Percentiles rank a stretch among this genome's conserved stretches.
These are phyloP conservation scores for Benincasa hispida DNA, from an alignment of 306 rosid species.

Conservation along the genomic window DNA sequence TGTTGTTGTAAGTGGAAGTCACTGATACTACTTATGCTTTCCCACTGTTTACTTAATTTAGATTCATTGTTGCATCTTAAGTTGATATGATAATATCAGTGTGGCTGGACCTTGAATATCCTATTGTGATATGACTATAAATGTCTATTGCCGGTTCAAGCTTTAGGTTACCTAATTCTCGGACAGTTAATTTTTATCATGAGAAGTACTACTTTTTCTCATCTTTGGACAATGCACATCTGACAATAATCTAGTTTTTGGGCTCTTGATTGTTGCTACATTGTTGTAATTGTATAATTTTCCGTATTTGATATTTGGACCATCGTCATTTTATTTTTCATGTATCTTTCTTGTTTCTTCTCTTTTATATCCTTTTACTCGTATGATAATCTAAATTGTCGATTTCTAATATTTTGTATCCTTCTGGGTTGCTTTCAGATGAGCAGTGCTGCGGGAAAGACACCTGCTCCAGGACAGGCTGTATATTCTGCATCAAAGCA, in stretches of 20 bases:
- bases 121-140: neutral
- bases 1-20: slow-evolving; percentile 71
- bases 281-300: neutral
- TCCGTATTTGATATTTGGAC: neutral
- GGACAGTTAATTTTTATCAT: neutral
- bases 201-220: neutral
- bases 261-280: neutral
- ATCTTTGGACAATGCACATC: neutral
- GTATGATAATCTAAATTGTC: slow-evolving; percentile 2
- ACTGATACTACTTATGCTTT: neutral
- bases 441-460: slow-evolving; percentile 95
- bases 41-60: neutral
- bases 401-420: slow-evolving; percentile 11
- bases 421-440: slow-evolving; percentile 37
- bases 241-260: neutral
- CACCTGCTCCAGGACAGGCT: slow-evolving; percentile 95
- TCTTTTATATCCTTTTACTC: neutral
- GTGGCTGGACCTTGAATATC: neutral
- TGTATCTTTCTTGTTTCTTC: neutral
- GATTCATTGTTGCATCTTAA: neutral
- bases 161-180: neutral
- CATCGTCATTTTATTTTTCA: neutral
- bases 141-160: neutral
- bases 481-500: slow-evolving; percentile 84
- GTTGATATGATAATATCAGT: neutral